phyloP scores from a whole-genome alignment of 225 moss, liverwort and hornwort species.

The Polytrichum formosum region DNA sequence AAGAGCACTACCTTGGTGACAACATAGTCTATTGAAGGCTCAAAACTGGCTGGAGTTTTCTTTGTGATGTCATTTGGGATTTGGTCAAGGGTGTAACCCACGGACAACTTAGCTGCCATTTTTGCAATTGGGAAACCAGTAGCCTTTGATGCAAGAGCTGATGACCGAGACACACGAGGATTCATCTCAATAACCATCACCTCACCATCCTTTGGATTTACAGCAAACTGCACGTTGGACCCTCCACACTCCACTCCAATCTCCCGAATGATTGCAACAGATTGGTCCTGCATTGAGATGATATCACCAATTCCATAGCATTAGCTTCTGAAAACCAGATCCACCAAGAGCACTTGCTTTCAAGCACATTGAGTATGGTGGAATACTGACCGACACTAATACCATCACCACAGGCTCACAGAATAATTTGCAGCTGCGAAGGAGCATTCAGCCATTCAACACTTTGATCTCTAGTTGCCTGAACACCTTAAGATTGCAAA shows the following conservation, averaged over 20 bases:
- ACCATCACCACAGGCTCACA: too few species aligned
- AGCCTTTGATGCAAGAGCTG: constrained; percentile 96
- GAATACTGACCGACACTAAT: not conserved
- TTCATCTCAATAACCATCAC: constrained; percentile 99
- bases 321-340: not conserved
- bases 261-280: constrained; percentile 92
- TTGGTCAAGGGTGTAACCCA: constrained; percentile 93
- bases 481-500: too few species aligned
- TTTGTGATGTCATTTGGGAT: constrained; percentile 96
- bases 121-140: constrained; percentile 98
- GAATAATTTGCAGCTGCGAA: too few species aligned
- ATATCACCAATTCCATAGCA: too few species aligned
- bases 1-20: constrained; percentile 75
- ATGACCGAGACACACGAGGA: constrained; percentile 95
- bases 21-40: constrained; percentile 98
- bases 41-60: constrained; percentile 97
- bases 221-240: constrained; percentile 97
- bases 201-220: constrained; percentile 88
- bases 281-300: constrained; percentile 55
- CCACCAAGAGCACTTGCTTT: not conserved
- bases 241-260: constrained; percentile 99
- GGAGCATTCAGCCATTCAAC: too few species aligned
- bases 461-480: too few species aligned
- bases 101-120: constrained; percentile 96
- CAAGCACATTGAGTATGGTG: not conserved